Base-by-base conservation (phyloP, 768 basidiomycete genomes). In the Austroboletus eburneus region DNA sequence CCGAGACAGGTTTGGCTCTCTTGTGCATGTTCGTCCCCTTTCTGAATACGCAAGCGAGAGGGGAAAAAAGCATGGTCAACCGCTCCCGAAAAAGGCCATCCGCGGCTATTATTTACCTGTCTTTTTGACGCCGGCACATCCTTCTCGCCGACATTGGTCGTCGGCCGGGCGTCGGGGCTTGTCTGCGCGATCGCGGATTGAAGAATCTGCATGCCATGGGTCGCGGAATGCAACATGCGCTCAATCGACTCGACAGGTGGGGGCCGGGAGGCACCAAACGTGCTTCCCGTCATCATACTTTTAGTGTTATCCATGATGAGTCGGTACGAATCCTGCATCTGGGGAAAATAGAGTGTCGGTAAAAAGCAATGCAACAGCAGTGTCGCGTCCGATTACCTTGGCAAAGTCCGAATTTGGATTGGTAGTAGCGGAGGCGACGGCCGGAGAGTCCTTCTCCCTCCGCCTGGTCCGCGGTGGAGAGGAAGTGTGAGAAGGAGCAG, bases 1-100 rank as follows among this genome's bases (percentile, higher is more conserved):
- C 87, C 89, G 25, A 88, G 72, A 67, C 88, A 91, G 21, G 77
- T 85, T 63, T 90, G 88, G 14, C 79, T 78, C 46, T 85, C 83
- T 50, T 71, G 70, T 46, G 65, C 67, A 44, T 69, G 69, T 42
- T 69, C 72, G 12, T 78, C 78, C 20, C 60, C 55, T 50, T 60
- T 71, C 68, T 67, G 59, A 32, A 21, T 24, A 35, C 24, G n/a
- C 38, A 56, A 40, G 42, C 44, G 25, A 29, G 29, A 32, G 5
- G 10, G 42, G 23, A 30, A 42, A 32, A 42, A 20, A 7, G 10
- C 25, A 58, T 33, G 9, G 16, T 12, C 32, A 33, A 12, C 32
- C 16, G 32, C 32, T n/a, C n/a, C n/a, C n/a, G n/a, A n/a, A n/a
- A n/a, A n/a, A n/a, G n/a, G n/a, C n/a, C 45, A 46, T 57, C 61